These are phyloP conservation scores for Geotrichum cucujoidarum DNA, from an alignment of 1,139 yeast genomes.

Conservation along the genomic window DNA sequence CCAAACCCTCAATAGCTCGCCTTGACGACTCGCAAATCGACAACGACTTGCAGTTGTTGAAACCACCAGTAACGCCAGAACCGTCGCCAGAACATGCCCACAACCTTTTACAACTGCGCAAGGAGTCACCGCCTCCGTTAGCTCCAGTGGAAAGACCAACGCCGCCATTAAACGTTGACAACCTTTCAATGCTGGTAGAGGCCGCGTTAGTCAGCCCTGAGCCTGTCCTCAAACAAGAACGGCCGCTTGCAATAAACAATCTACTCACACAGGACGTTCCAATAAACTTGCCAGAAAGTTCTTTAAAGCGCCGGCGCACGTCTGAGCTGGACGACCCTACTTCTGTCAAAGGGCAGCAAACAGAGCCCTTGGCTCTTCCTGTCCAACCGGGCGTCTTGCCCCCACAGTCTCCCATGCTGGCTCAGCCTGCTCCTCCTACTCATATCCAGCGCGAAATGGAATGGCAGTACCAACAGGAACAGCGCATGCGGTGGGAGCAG, in stretches of 20 bases:
- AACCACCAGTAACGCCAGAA: background rate
- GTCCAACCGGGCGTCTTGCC: background rate
- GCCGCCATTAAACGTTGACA: background rate
- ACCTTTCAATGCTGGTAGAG: constrained; percentile 1
- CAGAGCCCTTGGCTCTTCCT: background rate
- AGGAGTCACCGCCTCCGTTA: background rate
- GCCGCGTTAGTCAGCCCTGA: background rate
- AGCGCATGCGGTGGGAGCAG: constrained; percentile 14
- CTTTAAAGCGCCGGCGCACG: background rate
- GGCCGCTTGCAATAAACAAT: background rate
- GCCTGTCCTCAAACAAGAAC: background rate
- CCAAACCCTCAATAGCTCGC: background rate
- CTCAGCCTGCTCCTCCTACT: background rate
- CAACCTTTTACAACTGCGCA: too few relatives aligned
- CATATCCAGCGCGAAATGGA: constrained; percentile 3
- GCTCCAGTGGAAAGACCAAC: background rate
- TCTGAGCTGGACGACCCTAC: background rate
- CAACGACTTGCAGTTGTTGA: constrained; percentile 1
- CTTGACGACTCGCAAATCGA: constrained; percentile 4
- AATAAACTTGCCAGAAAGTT: background rate
- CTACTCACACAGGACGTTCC: background rate
- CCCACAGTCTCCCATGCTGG: background rate
- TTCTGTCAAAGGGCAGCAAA: background rate
- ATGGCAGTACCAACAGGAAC: constrained; percentile 10
- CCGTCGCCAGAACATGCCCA: too few relatives aligned